Evolutionary conservation across 148 eudicot genomes (phyloP), one percentile per base, ranked within the genome.

Genomic region (Vaccinium macrocarpon): DNA sequence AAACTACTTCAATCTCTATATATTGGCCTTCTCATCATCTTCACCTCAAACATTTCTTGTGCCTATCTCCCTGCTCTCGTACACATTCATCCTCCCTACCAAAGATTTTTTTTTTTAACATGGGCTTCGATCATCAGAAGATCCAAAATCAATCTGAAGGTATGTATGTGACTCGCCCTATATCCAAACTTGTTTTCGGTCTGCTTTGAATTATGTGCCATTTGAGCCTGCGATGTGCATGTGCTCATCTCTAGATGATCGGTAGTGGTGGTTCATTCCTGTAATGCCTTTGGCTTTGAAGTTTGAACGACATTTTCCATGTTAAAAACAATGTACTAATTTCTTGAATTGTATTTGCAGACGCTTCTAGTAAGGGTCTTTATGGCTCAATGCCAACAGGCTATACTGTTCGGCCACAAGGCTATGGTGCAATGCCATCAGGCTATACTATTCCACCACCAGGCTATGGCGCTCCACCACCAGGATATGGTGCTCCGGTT

Each of bases 381-480:
- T 62, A 62, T n/a, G 70, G 70, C 23, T 29, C 70, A 64, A 64
- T 64, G 70, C 70, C 70, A 64, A n/a, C 70, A 8, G 70, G 70
- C 70, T 64, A 64, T 23, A 23, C 12, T 23, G 1, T 64, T 8
- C 70, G 14, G 11, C 70, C 70, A n/a, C 29, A 59, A 59, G 70
- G 70, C 23, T 62, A n/a, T 23, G 4, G 70, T 62, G 70, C 70
- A 62, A 62, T 62, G 27, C 70, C 70, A 62, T 21, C 70, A 0
- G 70, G 70, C 70, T 62, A 62, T 62, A 10, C 12, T 23, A 2
- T 62, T n/a, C 68, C 27, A 7, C 29, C 68, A 62, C 27, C 68
- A n/a, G 68, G 68, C 68, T 62, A 62, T 1, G 27, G 27, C n/a
- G 29, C 68, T 21, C 9, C 5, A 11, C 70, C 32, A 23, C 70